A percentile compares a stretch with the other conserved stretches of the same genome.
Evolutionary conservation across 495 filamentous ascomycete genomes (phyloP).

Genomic region (Cercophora samala): DNA sequence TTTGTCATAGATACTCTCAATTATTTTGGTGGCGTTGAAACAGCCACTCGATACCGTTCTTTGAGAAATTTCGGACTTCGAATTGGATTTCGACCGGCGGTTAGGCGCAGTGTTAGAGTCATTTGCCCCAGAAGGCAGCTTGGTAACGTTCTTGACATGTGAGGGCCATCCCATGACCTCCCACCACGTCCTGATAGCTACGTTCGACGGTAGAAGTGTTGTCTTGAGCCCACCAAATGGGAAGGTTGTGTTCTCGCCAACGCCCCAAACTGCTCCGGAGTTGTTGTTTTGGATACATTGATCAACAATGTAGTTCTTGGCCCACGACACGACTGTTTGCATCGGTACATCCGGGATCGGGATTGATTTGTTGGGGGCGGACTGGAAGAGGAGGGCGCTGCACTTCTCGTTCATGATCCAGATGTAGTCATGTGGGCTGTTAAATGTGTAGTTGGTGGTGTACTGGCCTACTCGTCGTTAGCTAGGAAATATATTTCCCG

Average conservation of each 20-base stretch:
- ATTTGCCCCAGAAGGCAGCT: no score
- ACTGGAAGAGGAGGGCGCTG: neutral
- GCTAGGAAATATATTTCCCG: neutral
- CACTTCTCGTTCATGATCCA: neutral
- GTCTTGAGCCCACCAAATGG: neutral
- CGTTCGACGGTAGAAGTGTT: neutral
- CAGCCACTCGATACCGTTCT: neutral
- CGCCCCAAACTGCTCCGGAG: neutral
- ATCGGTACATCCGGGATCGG: neutral
- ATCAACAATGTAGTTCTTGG: neutral
- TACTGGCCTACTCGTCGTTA: neutral
- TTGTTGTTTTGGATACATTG: neutral
- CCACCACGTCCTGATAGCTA: neutral
- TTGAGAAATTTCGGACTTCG: no score
- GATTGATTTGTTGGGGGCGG: neutral
- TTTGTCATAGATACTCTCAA: neutral
- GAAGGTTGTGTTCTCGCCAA: neutral
- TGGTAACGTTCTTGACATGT: no score
- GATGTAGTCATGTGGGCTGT: neutral
- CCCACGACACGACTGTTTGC: neutral
- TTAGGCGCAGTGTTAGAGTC: no score
- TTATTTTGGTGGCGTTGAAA: neutral
- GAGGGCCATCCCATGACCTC: neutral
- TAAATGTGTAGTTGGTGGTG: neutral
- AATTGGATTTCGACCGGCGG: no score